Evolutionary conservation across 2,329 filamentous ascomycete species (phyloP).

Genomic region (Arthrobotrys entomopaga): DNA sequence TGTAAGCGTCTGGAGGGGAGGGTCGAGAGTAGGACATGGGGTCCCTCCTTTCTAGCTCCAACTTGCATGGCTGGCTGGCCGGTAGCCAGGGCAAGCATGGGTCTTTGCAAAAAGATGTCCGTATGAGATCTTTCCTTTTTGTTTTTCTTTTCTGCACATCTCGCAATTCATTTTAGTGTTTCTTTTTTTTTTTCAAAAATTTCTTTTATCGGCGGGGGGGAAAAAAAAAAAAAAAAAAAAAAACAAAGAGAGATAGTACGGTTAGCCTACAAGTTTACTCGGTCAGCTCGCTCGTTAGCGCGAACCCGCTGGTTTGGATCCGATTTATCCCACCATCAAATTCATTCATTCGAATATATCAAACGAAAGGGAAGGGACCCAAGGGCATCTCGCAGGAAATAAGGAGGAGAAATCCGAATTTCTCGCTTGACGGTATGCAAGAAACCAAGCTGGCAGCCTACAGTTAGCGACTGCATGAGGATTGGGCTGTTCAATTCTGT

Average conservation of each 20-base stretch:
- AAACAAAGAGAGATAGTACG: neutral
- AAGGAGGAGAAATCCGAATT: conserved; percentile 13
- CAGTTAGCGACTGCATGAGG: conserved; percentile 20
- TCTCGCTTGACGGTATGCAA: conserved; percentile 18
- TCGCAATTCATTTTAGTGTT: neutral
- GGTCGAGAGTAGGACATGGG: conserved; percentile 6
- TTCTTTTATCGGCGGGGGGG: too few species aligned
- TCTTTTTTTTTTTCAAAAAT: too few species aligned
- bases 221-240: neutral
- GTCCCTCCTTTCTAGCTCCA: conserved; percentile 16
- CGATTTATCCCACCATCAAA: conserved; percentile 2
- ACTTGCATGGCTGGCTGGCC: neutral
- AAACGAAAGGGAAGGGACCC: too few species aligned
- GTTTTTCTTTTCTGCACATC: neutral
- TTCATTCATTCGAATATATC: too few species aligned
- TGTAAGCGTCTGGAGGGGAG: neutral
- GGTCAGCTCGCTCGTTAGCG: neutral
- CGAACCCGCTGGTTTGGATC: conserved; percentile 30
- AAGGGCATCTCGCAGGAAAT: neutral
- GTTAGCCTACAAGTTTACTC: neutral
- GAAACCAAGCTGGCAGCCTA: conserved; percentile 12
- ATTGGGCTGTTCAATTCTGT: too few species aligned
- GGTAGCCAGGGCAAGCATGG: neutral
- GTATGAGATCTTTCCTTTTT: neutral
- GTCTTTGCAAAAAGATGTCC: too few species aligned